Conservation (phyloP, 257 asterid species). For the Lantana camara region DNA sequence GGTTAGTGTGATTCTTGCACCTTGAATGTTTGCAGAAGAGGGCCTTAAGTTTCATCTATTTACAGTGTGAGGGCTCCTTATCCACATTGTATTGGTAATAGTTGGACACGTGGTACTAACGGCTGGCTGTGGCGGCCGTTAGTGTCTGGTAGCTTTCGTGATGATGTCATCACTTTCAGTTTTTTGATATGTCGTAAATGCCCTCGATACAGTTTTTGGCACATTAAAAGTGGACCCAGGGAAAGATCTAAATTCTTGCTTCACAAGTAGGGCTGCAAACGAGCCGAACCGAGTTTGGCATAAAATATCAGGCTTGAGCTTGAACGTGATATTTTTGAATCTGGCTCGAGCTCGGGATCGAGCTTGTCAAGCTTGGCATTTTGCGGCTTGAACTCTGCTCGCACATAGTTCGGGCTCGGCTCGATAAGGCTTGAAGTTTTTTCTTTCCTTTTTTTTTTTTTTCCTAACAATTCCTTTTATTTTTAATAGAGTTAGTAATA, state of each 20-base stretch:
- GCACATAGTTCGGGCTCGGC: too few relatives aligned
- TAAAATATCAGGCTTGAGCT: too few relatives aligned
- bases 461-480: too few relatives aligned
- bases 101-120: constrained; percentile 47
- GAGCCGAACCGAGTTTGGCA: too few relatives aligned
- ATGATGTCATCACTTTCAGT: constrained; percentile 23
- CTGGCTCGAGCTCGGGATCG: too few relatives aligned
- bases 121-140: constrained; percentile 34
- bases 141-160: constrained; percentile 6
- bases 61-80: constrained; percentile 37
- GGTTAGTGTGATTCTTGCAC: constrained; percentile 12
- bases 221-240: not conserved
- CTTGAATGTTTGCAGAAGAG: constrained; percentile 19
- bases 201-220: constrained; percentile 29
- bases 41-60: constrained; percentile 27
- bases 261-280: too few relatives aligned
- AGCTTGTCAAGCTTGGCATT: too few relatives aligned
- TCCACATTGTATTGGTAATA: constrained; percentile 30
- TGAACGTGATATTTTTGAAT: too few relatives aligned
- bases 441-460: too few relatives aligned
- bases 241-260: not conserved
- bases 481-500: too few relatives aligned
- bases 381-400: too few relatives aligned
- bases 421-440: too few relatives aligned
- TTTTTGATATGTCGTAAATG: constrained; percentile 25